These are phyloP conservation scores for Chloranthus sessilifolius DNA, from an alignment of 164 flowering plant species.

Conservation along the genomic window DNA sequence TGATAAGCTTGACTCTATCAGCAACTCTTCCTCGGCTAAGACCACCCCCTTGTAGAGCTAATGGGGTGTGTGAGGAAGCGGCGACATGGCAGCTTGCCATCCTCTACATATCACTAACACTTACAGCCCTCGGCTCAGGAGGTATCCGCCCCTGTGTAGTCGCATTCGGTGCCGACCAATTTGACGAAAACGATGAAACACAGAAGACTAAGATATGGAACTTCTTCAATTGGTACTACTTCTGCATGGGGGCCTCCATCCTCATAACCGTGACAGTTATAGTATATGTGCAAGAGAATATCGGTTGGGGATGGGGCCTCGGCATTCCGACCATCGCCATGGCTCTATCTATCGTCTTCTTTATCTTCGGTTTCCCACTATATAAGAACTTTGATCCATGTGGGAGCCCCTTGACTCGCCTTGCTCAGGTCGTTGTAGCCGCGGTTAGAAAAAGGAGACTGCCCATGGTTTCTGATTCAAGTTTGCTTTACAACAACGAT, in stretches of 20 bases:
- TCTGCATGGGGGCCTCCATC: slow-evolving; percentile 64
- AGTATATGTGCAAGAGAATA: slow-evolving; percentile 70
- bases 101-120: slow-evolving; percentile 52
- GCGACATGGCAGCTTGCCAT: slow-evolving; percentile 43
- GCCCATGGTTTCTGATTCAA: slow-evolving; percentile 30
- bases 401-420: slow-evolving; percentile 79
- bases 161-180: slow-evolving; percentile 87
- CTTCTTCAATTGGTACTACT: slow-evolving; percentile 90
- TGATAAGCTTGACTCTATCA: slow-evolving; percentile 57
- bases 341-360: slow-evolving; percentile 51
- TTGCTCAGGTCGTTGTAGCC: slow-evolving; percentile 62
- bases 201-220: slow-evolving; percentile 57
- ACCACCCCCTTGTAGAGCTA: slow-evolving; percentile 48
- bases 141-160: slow-evolving; percentile 89
- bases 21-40: slow-evolving; percentile 54
- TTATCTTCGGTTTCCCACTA: slow-evolving; percentile 51
- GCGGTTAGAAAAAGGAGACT: slow-evolving; percentile 58
- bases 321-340: slow-evolving; percentile 64
- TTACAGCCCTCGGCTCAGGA: slow-evolving; percentile 67
- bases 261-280: slow-evolving; percentile 75
- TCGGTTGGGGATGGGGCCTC: slow-evolving; percentile 93
- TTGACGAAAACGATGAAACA: slow-evolving; percentile 56
- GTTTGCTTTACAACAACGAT: slow-evolving; percentile 53
- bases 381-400: slow-evolving; percentile 59
- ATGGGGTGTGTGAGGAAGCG: slow-evolving; percentile 47